These are phyloP conservation scores for Podaxis pistillaris DNA, from an alignment of 768 basidiomycete genomes.

Conservation along the genomic window DNA sequence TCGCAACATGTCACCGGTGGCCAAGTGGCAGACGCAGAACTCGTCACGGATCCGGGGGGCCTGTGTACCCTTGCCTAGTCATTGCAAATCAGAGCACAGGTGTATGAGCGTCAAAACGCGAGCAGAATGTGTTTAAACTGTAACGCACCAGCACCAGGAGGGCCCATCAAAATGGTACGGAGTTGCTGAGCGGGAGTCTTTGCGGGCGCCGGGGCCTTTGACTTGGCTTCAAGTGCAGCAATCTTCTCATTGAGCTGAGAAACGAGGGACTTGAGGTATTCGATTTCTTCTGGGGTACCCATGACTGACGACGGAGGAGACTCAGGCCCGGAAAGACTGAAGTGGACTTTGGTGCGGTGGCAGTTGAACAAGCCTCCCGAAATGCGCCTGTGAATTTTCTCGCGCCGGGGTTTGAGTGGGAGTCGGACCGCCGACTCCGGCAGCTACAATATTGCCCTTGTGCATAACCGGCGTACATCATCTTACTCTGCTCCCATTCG, in stretches of 20 bases:
- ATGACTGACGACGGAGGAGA: constrained; percentile 32
- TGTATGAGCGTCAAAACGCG: background rate
- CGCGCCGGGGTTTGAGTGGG: constrained; percentile 3
- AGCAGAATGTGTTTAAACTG: background rate
- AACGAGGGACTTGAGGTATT: constrained; percentile 93
- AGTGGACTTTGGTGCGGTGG: constrained; percentile 4
- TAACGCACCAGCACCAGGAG: constrained; percentile 89
- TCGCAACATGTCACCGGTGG: constrained; percentile 98
- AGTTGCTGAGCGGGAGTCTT: constrained; percentile 75
- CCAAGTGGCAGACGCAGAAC: constrained; percentile 97
- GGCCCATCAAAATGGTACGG: constrained; percentile 91
- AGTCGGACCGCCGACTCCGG: background rate
- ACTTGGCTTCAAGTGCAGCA: constrained; percentile 65
- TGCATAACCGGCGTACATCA: background rate
- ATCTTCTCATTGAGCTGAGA: constrained; percentile 92
- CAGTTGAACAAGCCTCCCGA: constrained; percentile 3
- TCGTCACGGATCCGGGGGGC: constrained; percentile 89
- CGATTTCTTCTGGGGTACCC: constrained; percentile 77
- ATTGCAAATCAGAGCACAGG: background rate
- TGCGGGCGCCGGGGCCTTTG: constrained; percentile 41
- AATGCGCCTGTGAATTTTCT: constrained; percentile 11
- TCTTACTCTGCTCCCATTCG: background rate
- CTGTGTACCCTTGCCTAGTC: constrained; percentile 94
- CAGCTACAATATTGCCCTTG: constrained; percentile 22
- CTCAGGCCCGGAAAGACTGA: constrained; percentile 13